A percentile compares a stretch with the other conserved stretches of the same genome.
These are phyloP conservation scores for Quercus lobata DNA, from an alignment of 331 rosid genomes.

Conservation along the genomic window DNA sequence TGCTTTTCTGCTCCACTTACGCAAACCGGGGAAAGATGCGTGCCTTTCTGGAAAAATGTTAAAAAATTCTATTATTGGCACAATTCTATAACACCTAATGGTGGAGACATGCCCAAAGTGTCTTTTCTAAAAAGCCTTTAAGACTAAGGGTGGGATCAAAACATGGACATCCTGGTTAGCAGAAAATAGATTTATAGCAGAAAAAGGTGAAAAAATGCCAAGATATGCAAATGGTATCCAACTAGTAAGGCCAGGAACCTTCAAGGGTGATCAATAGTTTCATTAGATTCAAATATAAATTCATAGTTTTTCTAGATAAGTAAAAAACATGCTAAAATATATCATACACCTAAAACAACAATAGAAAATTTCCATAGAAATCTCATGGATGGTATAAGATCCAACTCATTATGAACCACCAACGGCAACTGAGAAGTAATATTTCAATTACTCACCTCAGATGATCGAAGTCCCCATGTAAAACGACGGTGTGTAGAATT, in stretches of 20 bases:
- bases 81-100: too few species aligned
- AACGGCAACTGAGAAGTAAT: not conserved
- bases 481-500: conserved; percentile 85
- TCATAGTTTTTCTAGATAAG: not conserved
- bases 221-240: not conserved
- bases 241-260: conserved; percentile 10
- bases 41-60: not conserved
- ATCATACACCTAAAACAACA: not conserved
- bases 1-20: not conserved
- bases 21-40: not conserved
- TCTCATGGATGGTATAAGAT: not conserved
- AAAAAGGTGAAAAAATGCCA: not conserved
- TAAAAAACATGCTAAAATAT: too few species aligned
- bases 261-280: not conserved
- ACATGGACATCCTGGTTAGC: not conserved
- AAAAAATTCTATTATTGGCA: too few species aligned
- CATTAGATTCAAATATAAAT: conserved; percentile 7
- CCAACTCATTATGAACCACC: conserved; percentile 2
- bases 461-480: conserved; percentile 94
- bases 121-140: too few species aligned
- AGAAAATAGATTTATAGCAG: not conserved
- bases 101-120: too few species aligned
- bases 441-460: conserved; percentile 57
- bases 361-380: not conserved
- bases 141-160: too few species aligned